phyloP scores from a whole-genome alignment of 352 stramenopile genomes.

The Stephanocyclus meneghinianus region DNA sequence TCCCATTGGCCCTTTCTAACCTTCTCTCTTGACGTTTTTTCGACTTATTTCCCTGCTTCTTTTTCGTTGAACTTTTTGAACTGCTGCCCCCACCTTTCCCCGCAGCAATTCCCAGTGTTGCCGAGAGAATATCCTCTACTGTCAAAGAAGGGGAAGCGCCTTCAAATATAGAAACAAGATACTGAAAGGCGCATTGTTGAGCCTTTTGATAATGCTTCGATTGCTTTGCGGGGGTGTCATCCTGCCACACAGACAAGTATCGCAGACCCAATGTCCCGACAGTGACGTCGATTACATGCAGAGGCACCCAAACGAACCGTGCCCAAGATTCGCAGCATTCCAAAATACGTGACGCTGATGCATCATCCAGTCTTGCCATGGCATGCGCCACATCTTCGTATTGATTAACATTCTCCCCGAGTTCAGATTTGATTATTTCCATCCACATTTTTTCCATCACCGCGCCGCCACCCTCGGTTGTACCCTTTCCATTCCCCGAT shows the following conservation, averaged over 20 bases:
- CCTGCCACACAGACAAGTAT: conserved; percentile 17
- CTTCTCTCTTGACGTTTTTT: conserved; percentile 70
- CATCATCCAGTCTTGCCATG: neutral
- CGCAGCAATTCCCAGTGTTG: conserved; percentile 46
- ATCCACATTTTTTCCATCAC: conserved; percentile 39
- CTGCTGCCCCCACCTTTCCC: neutral
- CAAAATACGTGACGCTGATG: conserved; percentile 25
- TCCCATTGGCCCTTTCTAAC: conserved; percentile 16
- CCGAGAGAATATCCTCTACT: conserved; percentile 62
- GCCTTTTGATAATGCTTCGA: conserved; percentile 22
- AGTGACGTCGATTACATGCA: conserved; percentile 30
- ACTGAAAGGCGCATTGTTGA: conserved; percentile 51
- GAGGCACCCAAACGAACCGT: conserved; percentile 36
- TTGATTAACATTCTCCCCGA: neutral
- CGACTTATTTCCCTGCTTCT: conserved; percentile 63
- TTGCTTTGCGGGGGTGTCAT: neutral
- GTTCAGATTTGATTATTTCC: conserved; percentile 15
- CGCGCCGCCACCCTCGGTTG: neutral
- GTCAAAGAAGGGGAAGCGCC: conserved; percentile 54
- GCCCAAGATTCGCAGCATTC: conserved; percentile 46
- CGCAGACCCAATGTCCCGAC: conserved; percentile 30
- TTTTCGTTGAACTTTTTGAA: conserved; percentile 43
- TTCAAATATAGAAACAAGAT: conserved; percentile 76
- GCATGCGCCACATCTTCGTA: neutral
- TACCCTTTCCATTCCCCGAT: neutral